Base-by-base conservation (phyloP, 441 rosid species). In the Jatropha podagrica region DNA sequence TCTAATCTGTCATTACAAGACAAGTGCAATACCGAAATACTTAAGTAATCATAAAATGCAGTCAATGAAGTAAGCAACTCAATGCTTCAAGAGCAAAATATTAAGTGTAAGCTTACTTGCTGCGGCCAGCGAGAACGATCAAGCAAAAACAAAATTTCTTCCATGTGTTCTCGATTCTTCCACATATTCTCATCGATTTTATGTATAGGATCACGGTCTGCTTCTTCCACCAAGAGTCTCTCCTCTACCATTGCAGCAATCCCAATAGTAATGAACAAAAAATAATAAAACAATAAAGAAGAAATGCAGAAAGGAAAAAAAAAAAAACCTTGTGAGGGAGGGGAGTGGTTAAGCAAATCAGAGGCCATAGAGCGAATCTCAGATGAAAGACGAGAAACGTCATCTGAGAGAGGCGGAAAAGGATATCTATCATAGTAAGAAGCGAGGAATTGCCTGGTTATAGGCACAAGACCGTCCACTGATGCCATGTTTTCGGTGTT, bases 181-280 rank as follows among this genome's bases (percentile, higher is more conserved):
- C 99, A 95, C 95, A 95, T 86, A 84, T 95, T 95, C 87, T 93
- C 98, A 69, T 95, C 99, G 23, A 95, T 90, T 83, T 95, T 95
- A 81, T 91, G 97, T n/a, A 97, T 88, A 61, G 97, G 89, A 81
- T 80, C 85, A 60, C 73, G 75, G 51, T 83, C 87, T 8, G 94
- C 87, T 84, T 93, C 95, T 59, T 83, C 83, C 27, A 90, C 67
- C 82, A 93, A 72, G 41, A 74, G 72, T 70, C 67, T 84, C 80
- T 88, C 98, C 46, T 77, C 99, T 95, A 56, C 17, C 71, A 73
- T 61, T 42, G 8, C 3, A 26, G 15, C 32, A 44, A 6, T 32
- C 18, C 13, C n/a, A 32, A 0, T 4, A 76, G 62, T 68, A 51
- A 70, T 62, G 20, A 23, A 15, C 1, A 32, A 18, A 7, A 14